Evolutionary conservation across 768 basidiomycete species (phyloP), one percentile per base, ranked within the genome.

Genomic region (Rhizopogon vesiculosus): DNA sequence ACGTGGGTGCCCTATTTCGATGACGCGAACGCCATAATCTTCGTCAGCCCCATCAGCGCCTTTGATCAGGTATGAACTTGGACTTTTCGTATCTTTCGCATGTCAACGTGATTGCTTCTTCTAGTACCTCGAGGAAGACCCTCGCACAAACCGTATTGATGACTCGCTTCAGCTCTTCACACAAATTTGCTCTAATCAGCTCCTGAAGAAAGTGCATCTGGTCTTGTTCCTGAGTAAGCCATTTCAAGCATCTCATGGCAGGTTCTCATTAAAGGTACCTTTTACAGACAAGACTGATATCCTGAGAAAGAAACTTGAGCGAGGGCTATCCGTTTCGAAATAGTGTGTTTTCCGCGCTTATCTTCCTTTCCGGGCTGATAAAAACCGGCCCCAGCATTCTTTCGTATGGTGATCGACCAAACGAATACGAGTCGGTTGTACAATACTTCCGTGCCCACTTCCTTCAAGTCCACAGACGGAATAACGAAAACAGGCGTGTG

Each of bases 381-480:
- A 10, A n/a, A 25, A 18, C 35, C 28, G 41, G 22, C 22, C 12
- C 46, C 44, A 91, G 88, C 66, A 91, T 91, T 63, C 83, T 90
- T 35, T 91, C 90, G 6, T 91, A 86, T 59, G 87, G 86, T 28
- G 84, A 89, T 59, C 83, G 90, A 41, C 70, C 81, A n/a, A 92
- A 93, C 66, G 87, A 86, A 62, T 91, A 85, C 63, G 87, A 91
- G 56, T 83, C 85, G 5, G 88, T 90, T 19, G 83, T 90, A 42
- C 84, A 87, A 64, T 93, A 93, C 71, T 93, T 93, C 81, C 86
- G 88, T 9, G 86, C 89, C 38, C 91, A 93, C 62, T 93, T 93
- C 72, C 72, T 89, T 57, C 89, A 93, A 68, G 69, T 89, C 16
- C 89, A 91, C 67, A 75, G 84, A 62, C 80, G 81, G 59, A 92